Evolutionary conservation across 257 asterid species (phyloP).

Genomic region (Euphrasia confusa): DNA sequence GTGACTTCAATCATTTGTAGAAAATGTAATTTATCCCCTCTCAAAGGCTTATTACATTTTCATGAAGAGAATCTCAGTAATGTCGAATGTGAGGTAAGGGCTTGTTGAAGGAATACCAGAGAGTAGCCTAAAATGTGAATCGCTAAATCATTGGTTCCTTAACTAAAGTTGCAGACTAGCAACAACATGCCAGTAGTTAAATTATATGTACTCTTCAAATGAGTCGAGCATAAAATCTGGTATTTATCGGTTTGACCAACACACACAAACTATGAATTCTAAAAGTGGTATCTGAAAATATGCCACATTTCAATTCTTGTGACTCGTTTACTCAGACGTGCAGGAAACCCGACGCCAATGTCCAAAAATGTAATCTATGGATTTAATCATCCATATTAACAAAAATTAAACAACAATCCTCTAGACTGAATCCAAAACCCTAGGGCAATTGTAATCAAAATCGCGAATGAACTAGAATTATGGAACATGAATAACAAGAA

Average conservation of each 20-base stretch:
- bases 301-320: slow-evolving; percentile 8
- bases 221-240: not conserved
- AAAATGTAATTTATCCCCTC: not conserved
- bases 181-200: slow-evolving; percentile 4
- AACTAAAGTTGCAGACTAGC: not conserved
- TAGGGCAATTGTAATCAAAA: not conserved
- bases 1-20: slow-evolving; percentile 1
- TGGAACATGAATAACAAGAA: not conserved
- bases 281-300: not conserved
- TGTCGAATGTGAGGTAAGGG: slow-evolving; percentile 1
- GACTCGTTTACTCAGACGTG: slow-evolving; percentile 6
- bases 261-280: not conserved
- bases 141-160: not conserved
- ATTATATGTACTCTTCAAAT: slow-evolving; percentile 5
- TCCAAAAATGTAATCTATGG: not conserved
- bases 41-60: slow-evolving; percentile 4
- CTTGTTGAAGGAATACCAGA: not conserved
- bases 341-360: slow-evolving; percentile 5
- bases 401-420: not conserved
- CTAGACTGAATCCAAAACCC: not conserved
- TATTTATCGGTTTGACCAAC: not conserved
- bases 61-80: slow-evolving; percentile 3
- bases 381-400: slow-evolving; percentile 2
- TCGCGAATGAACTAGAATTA: not conserved
- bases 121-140: not conserved